These are phyloP conservation scores for Pseudozyma hubeiensis DNA, from an alignment of 1,284 basidiomycete genomes.

Conservation along the genomic window DNA sequence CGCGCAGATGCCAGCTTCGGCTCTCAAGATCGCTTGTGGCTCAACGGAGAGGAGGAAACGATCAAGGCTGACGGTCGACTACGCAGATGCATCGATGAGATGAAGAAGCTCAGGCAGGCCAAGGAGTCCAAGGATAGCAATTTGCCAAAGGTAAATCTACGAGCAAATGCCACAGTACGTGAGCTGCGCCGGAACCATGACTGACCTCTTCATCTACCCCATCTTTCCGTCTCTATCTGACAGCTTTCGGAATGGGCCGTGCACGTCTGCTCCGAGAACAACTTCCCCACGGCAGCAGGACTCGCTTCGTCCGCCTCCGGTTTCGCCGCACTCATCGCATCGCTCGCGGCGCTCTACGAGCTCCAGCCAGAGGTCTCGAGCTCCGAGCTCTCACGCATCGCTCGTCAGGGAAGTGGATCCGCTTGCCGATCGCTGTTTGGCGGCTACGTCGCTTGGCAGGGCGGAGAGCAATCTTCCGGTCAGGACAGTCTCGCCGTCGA, in stretches of 20 bases:
- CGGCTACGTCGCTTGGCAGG: constrained; percentile 96
- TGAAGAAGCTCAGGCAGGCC: constrained; percentile 80
- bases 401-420: constrained; percentile 95
- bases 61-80: constrained; percentile 85
- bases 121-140: constrained; percentile 74
- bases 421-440: constrained; percentile 97
- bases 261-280: constrained; percentile 92
- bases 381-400: constrained; percentile 86
- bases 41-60: constrained; percentile 90
- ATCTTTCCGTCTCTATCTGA: background rate
- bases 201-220: too few species aligned
- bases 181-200: too few species aligned
- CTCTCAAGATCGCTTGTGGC: constrained; percentile 82
- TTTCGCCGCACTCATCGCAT: constrained; percentile 92
- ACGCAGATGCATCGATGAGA: constrained; percentile 86
- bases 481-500: constrained; percentile 88
- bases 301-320: constrained; percentile 97
- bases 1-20: constrained; percentile 82
- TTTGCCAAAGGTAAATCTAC: constrained; percentile 53
- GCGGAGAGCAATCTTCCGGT: constrained; percentile 78
- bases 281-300: constrained; percentile 98
- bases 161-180: background rate
- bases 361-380: constrained; percentile 76
- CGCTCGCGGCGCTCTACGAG: constrained; percentile 85
- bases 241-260: constrained; percentile 61